Evolutionary conservation across 768 basidiomycete species (phyloP).

Genomic region (Mycena vitilis): DNA sequence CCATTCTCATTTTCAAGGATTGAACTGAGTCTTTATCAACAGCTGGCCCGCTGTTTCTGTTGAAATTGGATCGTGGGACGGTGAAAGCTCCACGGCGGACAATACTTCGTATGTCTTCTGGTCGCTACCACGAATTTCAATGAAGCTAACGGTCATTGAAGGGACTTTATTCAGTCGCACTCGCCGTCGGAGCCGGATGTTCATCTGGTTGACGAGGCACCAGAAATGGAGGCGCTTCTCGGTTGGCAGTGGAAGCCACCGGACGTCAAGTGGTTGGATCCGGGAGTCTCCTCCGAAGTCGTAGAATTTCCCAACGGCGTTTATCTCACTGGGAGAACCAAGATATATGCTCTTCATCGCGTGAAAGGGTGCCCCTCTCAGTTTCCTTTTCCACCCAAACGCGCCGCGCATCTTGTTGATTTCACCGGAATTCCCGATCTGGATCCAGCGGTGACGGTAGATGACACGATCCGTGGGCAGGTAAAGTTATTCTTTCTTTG

Average conservation of each 20-base stretch:
- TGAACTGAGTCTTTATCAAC: background rate
- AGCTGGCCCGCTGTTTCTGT: slow-evolving; percentile 10
- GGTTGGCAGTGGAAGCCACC: slow-evolving; percentile 19
- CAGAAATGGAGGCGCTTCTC: slow-evolving; percentile 14
- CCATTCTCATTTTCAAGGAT: background rate
- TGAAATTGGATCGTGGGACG: slow-evolving; percentile 11
- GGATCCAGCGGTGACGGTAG: slow-evolving; percentile 14
- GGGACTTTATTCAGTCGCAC: too few species aligned
- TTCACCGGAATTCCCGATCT: slow-evolving; percentile 4
- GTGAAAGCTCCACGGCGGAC: too few species aligned
- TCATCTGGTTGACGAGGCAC: slow-evolving; percentile 3
- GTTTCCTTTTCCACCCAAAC: background rate
- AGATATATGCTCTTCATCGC: slow-evolving; percentile 15
- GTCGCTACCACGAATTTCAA: background rate
- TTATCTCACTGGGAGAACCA: background rate
- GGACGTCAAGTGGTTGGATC: slow-evolving; percentile 15
- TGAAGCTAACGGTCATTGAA: too few species aligned
- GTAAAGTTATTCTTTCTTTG: background rate
- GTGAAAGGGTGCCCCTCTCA: slow-evolving; percentile 5
- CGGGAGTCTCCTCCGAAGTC: slow-evolving; percentile 9
- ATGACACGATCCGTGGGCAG: slow-evolving; percentile 22
- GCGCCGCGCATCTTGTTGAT: slow-evolving; percentile 11
- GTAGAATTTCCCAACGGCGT: slow-evolving; percentile 7
- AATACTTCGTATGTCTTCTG: background rate
- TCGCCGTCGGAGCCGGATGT: slow-evolving; percentile 2